Evolutionary conservation across 2,329 filamentous ascomycete genomes (phyloP).

Genomic region (Verticillium albo-atrum): DNA sequence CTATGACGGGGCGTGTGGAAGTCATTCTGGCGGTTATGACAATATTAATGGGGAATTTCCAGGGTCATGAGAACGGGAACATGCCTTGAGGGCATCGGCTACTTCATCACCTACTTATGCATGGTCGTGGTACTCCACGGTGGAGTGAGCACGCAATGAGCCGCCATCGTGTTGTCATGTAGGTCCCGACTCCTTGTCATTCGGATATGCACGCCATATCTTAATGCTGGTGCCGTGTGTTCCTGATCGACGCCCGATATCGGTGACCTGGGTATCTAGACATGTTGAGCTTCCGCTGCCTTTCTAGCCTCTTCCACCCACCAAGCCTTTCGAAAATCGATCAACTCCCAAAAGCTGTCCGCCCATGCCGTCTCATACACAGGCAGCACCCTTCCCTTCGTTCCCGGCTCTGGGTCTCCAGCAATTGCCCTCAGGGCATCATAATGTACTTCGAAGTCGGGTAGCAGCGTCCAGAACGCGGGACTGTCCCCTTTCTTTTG

Average conservation of each 20-base stretch:
- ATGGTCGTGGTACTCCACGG: background rate
- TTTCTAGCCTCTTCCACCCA: background rate
- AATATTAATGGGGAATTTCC: too few relatives aligned
- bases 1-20: slow-evolving; percentile 12
- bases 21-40: background rate
- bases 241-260: too few relatives aligned
- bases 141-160: background rate
- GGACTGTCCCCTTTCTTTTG: slow-evolving; percentile 49
- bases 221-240: too few relatives aligned
- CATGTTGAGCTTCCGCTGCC: background rate
- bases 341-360: slow-evolving; percentile 5
- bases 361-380: slow-evolving; percentile 34
- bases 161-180: background rate
- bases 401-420: slow-evolving; percentile 25
- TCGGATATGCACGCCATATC: background rate
- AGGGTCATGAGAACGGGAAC: too few relatives aligned
- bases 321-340: background rate
- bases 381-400: slow-evolving; percentile 31
- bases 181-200: background rate
- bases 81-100: too few relatives aligned
- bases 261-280: too few relatives aligned
- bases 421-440: slow-evolving; percentile 47
- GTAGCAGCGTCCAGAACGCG: slow-evolving; percentile 52
- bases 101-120: background rate
- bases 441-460: slow-evolving; percentile 63